Base-by-base conservation (phyloP, 2,329 filamentous ascomycete genomes). In the Ceratocystis diversiconidia region DNA sequence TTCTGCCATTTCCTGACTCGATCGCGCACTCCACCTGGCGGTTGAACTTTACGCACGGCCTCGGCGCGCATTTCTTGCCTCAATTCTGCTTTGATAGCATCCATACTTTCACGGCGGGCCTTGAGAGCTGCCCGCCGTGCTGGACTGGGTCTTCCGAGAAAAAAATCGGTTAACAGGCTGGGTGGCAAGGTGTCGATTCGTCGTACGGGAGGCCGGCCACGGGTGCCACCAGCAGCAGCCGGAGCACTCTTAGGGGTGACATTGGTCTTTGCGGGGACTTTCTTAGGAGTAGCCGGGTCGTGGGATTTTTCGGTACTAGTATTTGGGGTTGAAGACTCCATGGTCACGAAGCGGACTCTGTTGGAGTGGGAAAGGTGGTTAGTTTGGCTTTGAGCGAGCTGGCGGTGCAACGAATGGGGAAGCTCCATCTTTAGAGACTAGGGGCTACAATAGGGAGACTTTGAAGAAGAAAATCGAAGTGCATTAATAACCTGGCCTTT, bases 1-100 rank as follows among this genome's bases (percentile, higher is more conserved):
- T 87, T 87, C 74, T 96, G 90, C 91, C 91, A 96, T 75, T 86
- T 82, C 70, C 86, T 87, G 64, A 96, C 89, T 71, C 91, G 85
- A 70, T 89, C 87, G 68, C 83, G 83, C 61, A 95, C 88, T n/a
- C 83, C 83, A 2, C 82, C 81, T 0, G 84, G 88, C 71, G 77
- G 82, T 75, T 78, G 85, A 70, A 84, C 79, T 74, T 77, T 84
- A 73, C 75, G 80, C 63, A 81, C 82, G n/a, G 79, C 75, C 5
- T 78, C 82, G 48, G 76, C 74, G 15, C 69, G 66, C 71, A 72
- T 71, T 64, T 69, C 71, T 25, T 68, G 68, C 25, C 76, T 73
- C 66, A 78, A 65, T 69, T 79, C 77, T 43, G 79, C 78, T 76
- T 87, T 81, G 71, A 84, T 78, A 68, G 80, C 73, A 74, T 88